phyloP scores from a whole-genome alignment of 2,329 filamentous ascomycete species.

The Pseudogymnoascus sp. region DNA sequence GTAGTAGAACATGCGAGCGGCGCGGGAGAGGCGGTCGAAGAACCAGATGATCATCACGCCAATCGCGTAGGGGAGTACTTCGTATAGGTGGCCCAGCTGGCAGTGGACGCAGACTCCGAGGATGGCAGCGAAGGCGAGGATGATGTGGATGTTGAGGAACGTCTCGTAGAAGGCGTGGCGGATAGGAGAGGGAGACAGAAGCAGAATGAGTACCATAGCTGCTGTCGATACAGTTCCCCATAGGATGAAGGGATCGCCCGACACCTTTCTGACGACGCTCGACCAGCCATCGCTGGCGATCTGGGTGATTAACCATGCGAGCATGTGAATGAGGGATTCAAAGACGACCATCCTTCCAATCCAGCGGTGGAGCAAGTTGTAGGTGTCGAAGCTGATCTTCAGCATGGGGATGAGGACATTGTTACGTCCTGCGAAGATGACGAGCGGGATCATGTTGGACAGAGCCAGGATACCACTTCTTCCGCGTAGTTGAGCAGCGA shows the following conservation, averaged over 20 bases:
- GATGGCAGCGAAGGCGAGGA: constrained; percentile 60
- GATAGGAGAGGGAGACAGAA: constrained; percentile 68
- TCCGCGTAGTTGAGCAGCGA: constrained; percentile 76
- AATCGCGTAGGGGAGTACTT: constrained; percentile 58
- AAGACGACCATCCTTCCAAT: constrained; percentile 65
- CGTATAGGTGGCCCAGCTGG: constrained; percentile 52
- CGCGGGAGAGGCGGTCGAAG: constrained; percentile 57
- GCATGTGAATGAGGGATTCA: constrained; percentile 61
- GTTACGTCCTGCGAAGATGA: constrained; percentile 85
- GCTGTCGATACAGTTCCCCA: constrained; percentile 54
- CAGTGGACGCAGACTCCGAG: constrained; percentile 73
- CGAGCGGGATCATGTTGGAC: constrained; percentile 85
- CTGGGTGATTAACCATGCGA: constrained; percentile 67
- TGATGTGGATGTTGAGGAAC: constrained; percentile 80
- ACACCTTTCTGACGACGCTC: constrained; percentile 46
- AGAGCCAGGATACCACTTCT: constrained; percentile 76
- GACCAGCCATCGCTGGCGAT: constrained; percentile 55
- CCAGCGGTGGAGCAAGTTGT: constrained; percentile 85
- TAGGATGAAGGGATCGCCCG: constrained; percentile 53
- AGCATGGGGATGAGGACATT: constrained; percentile 80
- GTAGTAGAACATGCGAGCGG: constrained; percentile 54
- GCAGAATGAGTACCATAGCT: constrained; percentile 55
- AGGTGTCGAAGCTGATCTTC: constrained; percentile 89
- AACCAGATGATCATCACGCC: constrained; percentile 71
- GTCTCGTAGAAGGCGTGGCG: constrained; percentile 96